phyloP scores from a whole-genome alignment of 2,329 filamentous ascomycete species.

The Didymella sp. region DNA sequence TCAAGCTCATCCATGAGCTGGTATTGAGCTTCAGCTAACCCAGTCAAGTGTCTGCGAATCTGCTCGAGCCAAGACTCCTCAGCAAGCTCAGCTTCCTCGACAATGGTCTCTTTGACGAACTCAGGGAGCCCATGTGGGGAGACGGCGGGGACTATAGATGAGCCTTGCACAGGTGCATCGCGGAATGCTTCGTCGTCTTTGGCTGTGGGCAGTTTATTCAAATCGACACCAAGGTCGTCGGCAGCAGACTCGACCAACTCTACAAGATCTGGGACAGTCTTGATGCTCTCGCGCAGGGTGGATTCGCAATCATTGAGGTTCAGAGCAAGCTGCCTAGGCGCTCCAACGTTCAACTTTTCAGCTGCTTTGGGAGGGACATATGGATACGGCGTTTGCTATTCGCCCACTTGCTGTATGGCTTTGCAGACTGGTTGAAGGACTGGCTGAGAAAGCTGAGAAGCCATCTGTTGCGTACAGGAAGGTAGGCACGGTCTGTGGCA shows the following conservation, averaged over 20 bases:
- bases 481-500: constrained; percentile 7
- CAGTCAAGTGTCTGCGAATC: constrained; percentile 28
- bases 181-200: constrained; percentile 37
- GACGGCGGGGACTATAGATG: constrained; percentile 9
- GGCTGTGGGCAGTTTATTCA: constrained; percentile 29
- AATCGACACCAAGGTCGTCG: constrained; percentile 46
- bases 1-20: constrained; percentile 40
- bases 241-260: constrained; percentile 48
- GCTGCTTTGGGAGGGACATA: constrained; percentile 30
- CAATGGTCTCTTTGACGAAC: constrained; percentile 8
- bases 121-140: background rate
- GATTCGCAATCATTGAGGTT: constrained; percentile 43
- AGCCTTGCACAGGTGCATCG: constrained; percentile 31
- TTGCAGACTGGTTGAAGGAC: constrained; percentile 1
- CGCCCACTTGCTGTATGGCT: constrained; percentile 13
- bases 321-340: constrained; percentile 32
- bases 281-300: constrained; percentile 31
- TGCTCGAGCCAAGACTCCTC: constrained; percentile 31
- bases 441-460: background rate
- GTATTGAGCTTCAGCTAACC: constrained; percentile 31
- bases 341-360: constrained; percentile 38
- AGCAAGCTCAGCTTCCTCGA: constrained; percentile 13
- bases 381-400: constrained; percentile 20
- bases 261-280: constrained; percentile 46
- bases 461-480: background rate